These are phyloP conservation scores for Aurinia saxatilis DNA, from an alignment of 345 rosid species.

Conservation along the genomic window DNA sequence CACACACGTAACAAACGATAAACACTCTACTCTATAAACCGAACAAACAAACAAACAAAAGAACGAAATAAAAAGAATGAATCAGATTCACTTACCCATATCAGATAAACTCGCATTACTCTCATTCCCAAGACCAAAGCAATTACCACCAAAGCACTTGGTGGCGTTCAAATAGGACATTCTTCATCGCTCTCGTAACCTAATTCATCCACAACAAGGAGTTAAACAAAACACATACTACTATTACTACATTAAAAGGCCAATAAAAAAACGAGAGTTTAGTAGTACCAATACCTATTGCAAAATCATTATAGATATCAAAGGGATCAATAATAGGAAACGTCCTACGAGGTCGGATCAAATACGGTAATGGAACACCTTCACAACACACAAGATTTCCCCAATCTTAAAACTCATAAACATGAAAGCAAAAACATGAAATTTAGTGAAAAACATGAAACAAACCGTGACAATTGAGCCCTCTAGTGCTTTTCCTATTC, in stretches of 20 bases:
- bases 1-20: not conserved
- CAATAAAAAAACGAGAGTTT: too few species aligned
- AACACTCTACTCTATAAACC: not conserved
- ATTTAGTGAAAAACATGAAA: too few species aligned
- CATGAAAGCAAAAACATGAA: not conserved
- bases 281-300: not conserved
- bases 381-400: too few species aligned
- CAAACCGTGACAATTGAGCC: not conserved
- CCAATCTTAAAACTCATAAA: slow-evolving; percentile 4
- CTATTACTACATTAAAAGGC: too few species aligned
- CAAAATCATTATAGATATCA: not conserved
- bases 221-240: too few species aligned
- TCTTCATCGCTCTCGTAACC: slow-evolving; percentile 11
- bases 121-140: not conserved
- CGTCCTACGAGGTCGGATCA: slow-evolving; percentile 13
- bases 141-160: too few species aligned
- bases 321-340: not conserved
- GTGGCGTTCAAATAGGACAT: too few species aligned
- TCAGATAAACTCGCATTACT: slow-evolving; percentile 2
- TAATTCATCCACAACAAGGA: too few species aligned
- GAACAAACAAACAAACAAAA: too few species aligned
- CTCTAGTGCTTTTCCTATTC: not conserved
- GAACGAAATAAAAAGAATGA: too few species aligned
- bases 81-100: not conserved
- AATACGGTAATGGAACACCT: slow-evolving; percentile 23